A percentile compares a stretch with the other conserved stretches of the same genome.
These are phyloP conservation scores for Tanacetum coccineum DNA, from an alignment of 129 eudicot genomes.

Conservation along the genomic window DNA sequence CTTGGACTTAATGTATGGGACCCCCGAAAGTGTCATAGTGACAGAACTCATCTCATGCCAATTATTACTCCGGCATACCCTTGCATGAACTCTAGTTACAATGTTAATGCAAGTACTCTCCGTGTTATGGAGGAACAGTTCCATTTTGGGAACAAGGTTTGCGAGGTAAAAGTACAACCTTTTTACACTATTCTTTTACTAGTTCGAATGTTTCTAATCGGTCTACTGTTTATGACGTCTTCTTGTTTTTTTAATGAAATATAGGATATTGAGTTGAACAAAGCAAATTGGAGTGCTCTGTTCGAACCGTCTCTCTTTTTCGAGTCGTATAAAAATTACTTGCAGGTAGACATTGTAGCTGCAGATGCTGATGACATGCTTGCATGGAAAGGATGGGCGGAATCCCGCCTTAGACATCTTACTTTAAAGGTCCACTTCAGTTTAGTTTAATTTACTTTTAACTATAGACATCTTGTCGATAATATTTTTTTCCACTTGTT, in stretches of 20 bases:
- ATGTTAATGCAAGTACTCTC: constrained; percentile 42
- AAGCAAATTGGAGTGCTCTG: constrained; percentile 37
- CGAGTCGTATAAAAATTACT: constrained; percentile 41
- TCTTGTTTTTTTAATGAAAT: constrained; percentile 10
- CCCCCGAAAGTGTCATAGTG: constrained; percentile 28
- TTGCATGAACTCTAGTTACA: constrained; percentile 47
- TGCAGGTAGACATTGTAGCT: constrained; percentile 42
- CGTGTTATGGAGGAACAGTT: constrained; percentile 41
- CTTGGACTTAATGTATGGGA: constrained; percentile 40
- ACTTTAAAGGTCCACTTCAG: constrained; percentile 30
- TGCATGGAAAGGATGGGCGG: constrained; percentile 46
- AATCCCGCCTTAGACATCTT: constrained; percentile 42
- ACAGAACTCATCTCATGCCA: constrained; percentile 41
- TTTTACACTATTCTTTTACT: not conserved
- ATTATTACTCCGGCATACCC: constrained; percentile 42
- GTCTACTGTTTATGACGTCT: constrained; percentile 12
- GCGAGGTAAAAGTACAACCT: constrained; percentile 30
- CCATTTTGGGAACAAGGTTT: constrained; percentile 34
- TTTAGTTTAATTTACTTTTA: constrained; percentile 17
- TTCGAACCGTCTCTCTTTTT: constrained; percentile 39
- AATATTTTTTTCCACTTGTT: not conserved
- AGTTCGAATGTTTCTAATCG: not conserved
- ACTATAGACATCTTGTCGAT: not conserved
- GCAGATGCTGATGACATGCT: constrained; percentile 38
- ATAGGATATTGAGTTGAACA: constrained; percentile 42